A percentile compares a stretch with the other conserved stretches of the same genome.
These are phyloP conservation scores for Fusarium sp. DNA, from an alignment of 2,329 filamentous ascomycete species.

Conservation along the genomic window DNA sequence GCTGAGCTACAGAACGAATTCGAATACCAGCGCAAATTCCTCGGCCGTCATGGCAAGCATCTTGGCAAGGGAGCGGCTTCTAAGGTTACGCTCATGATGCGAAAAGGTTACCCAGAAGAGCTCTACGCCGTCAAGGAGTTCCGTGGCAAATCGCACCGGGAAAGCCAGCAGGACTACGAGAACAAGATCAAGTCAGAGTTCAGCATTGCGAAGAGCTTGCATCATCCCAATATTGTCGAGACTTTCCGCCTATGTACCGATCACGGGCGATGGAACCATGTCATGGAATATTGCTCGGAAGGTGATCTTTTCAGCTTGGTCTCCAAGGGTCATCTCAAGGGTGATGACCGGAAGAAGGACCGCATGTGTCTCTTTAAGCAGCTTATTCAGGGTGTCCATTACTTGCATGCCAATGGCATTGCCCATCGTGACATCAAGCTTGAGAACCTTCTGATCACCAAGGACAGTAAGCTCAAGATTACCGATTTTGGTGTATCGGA, in stretches of 20 bases:
- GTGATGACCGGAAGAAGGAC: constrained; percentile 71
- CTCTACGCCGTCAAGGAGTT: constrained; percentile 90
- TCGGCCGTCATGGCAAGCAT: constrained; percentile 76
- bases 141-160: constrained; percentile 72
- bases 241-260: constrained; percentile 79
- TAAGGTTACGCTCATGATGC: constrained; percentile 80
- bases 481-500: constrained; percentile 92
- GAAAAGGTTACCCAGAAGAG: constrained; percentile 70
- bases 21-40: constrained; percentile 73
- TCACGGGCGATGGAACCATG: constrained; percentile 82
- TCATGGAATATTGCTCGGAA: constrained; percentile 90
- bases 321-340: constrained; percentile 72
- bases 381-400: constrained; percentile 80
- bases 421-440: constrained; percentile 92
- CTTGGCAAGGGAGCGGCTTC: constrained; percentile 85
- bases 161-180: constrained; percentile 78
- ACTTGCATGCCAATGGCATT: constrained; percentile 84
- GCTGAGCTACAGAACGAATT: constrained; percentile 75
- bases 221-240: constrained; percentile 88
- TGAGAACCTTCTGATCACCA: constrained; percentile 83
- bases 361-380: constrained; percentile 90
- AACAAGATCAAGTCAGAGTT: constrained; percentile 93
- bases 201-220: constrained; percentile 83
- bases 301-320: constrained; percentile 83
- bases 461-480: constrained; percentile 85